Percentiles rank a stretch among this genome's conserved stretches.
phyloP scores from a whole-genome alignment of 2,329 filamentous ascomycete species.

The Talaromyces piceae region DNA sequence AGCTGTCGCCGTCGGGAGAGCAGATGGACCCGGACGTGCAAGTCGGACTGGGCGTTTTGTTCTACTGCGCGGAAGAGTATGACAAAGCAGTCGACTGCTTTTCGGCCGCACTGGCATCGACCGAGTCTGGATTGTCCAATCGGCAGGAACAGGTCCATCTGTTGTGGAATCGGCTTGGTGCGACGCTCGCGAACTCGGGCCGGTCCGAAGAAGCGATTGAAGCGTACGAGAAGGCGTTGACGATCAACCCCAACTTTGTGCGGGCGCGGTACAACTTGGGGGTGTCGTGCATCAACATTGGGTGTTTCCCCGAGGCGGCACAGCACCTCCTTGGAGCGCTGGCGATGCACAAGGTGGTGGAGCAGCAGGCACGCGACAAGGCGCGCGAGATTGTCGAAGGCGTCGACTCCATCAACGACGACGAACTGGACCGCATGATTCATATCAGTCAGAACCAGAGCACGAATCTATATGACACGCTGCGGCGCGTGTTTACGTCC shows the following conservation, averaged over 20 bases:
- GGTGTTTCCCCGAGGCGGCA: conserved; percentile 86
- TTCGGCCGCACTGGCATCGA: conserved; percentile 77
- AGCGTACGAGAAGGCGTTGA: conserved; percentile 87
- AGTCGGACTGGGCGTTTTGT: conserved; percentile 90
- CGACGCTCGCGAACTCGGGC: conserved; percentile 90
- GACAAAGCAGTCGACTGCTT: conserved; percentile 99
- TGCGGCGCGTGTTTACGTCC: conserved; percentile 89
- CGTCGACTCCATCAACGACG: conserved; percentile 54
- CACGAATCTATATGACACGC: conserved; percentile 92
- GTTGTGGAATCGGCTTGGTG: conserved; percentile 93
- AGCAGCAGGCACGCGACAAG: conserved; percentile 73
- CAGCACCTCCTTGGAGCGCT: conserved; percentile 86
- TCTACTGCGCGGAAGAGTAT: conserved; percentile 97
- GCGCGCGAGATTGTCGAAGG: conserved; percentile 72
- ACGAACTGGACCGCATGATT: conserved; percentile 76
- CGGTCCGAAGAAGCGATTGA: conserved; percentile 93
- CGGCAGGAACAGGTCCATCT: conserved; percentile 81
- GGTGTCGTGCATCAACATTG: conserved; percentile 95
- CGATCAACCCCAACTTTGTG: conserved; percentile 90
- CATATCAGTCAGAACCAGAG: conserved; percentile 77
- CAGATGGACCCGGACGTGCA: conserved; percentile 99
- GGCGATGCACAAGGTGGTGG: conserved; percentile 91
- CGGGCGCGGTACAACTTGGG: conserved; percentile 94
- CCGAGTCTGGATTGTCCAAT: conserved; percentile 76
- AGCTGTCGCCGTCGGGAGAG: conserved; percentile 81